phyloP scores from a whole-genome alignment of 768 basidiomycete genomes.

The Boletales sp. region DNA sequence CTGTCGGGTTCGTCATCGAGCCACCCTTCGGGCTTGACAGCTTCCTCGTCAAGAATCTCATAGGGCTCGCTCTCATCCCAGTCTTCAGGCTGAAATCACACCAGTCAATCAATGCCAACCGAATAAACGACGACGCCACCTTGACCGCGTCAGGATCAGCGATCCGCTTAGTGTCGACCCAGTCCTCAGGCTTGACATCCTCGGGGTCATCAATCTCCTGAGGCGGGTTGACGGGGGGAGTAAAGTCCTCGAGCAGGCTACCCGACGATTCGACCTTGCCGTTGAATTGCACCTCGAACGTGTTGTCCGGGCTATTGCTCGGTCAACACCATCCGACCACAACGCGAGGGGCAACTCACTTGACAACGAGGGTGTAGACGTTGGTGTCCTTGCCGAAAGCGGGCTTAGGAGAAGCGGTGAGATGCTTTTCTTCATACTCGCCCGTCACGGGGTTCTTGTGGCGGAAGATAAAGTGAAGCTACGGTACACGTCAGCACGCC shows the following conservation, averaged over 20 bases:
- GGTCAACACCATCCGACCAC: conserved; percentile 5
- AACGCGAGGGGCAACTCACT: conserved; percentile 50
- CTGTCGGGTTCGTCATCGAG: conserved; percentile 79
- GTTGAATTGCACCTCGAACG: conserved; percentile 89
- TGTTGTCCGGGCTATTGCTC: conserved; percentile 81
- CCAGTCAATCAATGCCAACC: not conserved
- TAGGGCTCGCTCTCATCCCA: conserved; percentile 98
- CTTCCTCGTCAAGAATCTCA: conserved; percentile 84
- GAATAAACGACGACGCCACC: conserved; percentile 33
- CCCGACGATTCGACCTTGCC: conserved; percentile 79
- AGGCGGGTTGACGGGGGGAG: conserved; percentile 88
- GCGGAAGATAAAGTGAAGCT: conserved; percentile 99
- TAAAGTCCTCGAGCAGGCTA: conserved; percentile 88
- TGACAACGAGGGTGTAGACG: conserved; percentile 90
- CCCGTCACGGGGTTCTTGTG: conserved; percentile 92
- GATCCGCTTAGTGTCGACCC: conserved; percentile 91
- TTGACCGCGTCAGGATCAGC: conserved; percentile 81
- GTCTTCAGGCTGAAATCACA: conserved; percentile 62
- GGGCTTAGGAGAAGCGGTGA: conserved; percentile 75
- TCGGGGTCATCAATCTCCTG: conserved; percentile 91
- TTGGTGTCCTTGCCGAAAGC: conserved; percentile 88
- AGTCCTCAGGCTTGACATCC: conserved; percentile 86
- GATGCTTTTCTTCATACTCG: conserved; percentile 96
- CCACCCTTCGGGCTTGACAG: conserved; percentile 93
- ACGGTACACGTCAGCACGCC: conserved; percentile 6